These are phyloP conservation scores for Erysimum cheiri DNA, from an alignment of 441 rosid genomes.

Conservation along the genomic window DNA sequence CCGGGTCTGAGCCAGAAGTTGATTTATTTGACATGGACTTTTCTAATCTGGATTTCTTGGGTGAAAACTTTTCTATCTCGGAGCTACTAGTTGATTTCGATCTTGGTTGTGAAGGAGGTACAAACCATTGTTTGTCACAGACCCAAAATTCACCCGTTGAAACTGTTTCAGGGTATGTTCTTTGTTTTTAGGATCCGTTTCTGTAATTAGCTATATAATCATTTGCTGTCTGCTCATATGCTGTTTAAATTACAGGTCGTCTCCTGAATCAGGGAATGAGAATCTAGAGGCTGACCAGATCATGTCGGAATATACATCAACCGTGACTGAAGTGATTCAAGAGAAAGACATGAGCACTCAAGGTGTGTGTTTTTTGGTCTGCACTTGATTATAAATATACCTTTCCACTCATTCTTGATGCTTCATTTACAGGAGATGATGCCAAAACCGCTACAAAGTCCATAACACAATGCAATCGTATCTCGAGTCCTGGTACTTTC, in stretches of 20 bases:
- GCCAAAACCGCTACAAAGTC: constrained; percentile 53
- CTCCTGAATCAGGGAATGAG: constrained; percentile 56
- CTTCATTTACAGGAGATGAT: constrained; percentile 52
- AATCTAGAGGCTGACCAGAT: constrained; percentile 51
- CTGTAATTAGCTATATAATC: not conserved
- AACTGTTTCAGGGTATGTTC: constrained; percentile 60
- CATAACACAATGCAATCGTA: constrained; percentile 53
- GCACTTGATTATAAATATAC: not conserved
- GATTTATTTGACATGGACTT: constrained; percentile 71
- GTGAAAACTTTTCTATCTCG: constrained; percentile 69
- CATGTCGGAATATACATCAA: constrained; percentile 58
- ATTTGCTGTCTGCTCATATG: constrained; percentile 22
- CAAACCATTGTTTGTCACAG: constrained; percentile 4
- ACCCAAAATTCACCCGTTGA: constrained; percentile 46
- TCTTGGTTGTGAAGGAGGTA: constrained; percentile 54
- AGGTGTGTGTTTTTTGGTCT: constrained; percentile 45
- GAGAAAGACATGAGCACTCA: constrained; percentile 50
- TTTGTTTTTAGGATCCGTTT: constrained; percentile 18
- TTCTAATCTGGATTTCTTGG: constrained; percentile 63
- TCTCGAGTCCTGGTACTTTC: constrained; percentile 61
- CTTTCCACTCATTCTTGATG: not conserved
- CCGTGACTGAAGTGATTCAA: constrained; percentile 52
- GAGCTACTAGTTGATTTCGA: constrained; percentile 79
- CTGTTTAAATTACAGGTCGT: constrained; percentile 48
- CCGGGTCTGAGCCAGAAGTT: constrained; percentile 66